Evolutionary conservation across 2,329 filamentous ascomycete genomes (phyloP), one percentile per base, ranked within the genome.

Genomic region (Fonsecaea pedrosoi): DNA sequence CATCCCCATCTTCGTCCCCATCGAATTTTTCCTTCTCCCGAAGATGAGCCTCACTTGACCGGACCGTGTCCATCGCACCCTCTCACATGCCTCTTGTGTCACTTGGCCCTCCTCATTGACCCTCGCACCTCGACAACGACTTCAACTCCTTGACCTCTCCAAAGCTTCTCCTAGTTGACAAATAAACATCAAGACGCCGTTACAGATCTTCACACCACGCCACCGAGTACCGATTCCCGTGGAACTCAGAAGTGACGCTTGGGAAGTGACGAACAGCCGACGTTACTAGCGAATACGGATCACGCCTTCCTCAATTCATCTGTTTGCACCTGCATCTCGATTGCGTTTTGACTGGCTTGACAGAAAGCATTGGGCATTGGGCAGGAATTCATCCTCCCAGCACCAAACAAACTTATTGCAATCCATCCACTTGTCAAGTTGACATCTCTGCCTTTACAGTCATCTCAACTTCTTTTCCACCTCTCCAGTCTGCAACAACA

Each of bases 261-360:
- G 8, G 25, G 21, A 50, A 13, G 45, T 25, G 21, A 25, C 7
- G 45, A 50, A 25, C 45, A 12, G 45, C n/a, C 15, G 25, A 50
- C 40, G 25, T 12, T 25, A 50, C 18, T 50, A 18, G 45, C 13
- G 10, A 9, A 25, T 21, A 50, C 45, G 18, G 9, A 50, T 25
- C 45, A 25, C 45, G 18, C 45, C 45, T 50, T 50, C 45, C 45
- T 50, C 45, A 10, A 50, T 50, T 50, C 45, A 50, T 50, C 18
- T 13, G 8, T 21, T 25, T 25, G 45, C 45, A 50, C 45, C 45
- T 50, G 45, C 45, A 50, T 50, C 45, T 21, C 18, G 18, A 50
- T 10, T 50, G 45, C 45, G 25, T 50, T 50, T 48, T 48, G 18
- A 50, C 45, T 50, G 45, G 45, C 45, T 50, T 50, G 18, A 3